A percentile compares a stretch with the other conserved stretches of the same genome.
Evolutionary conservation across 2,329 filamentous ascomycete species (phyloP).

Genomic region (Pseudocercospora vitis): DNA sequence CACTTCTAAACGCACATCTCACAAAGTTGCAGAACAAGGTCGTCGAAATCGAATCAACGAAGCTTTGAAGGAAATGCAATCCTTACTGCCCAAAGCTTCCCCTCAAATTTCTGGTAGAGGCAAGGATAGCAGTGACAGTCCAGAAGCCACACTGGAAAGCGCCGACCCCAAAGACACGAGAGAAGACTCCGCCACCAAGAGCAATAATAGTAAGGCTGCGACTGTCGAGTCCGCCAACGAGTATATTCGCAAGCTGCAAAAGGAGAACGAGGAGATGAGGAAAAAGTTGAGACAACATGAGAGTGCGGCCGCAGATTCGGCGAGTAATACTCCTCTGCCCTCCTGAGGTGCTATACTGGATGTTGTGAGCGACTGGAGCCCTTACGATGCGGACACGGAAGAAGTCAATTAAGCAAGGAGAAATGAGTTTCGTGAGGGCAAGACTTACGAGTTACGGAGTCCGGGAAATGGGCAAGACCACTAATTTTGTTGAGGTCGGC

Average conservation of each 20-base stretch:
- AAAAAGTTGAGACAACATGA: slow-evolving; percentile 23
- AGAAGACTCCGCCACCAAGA: slow-evolving; percentile 44
- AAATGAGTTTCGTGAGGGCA: no score
- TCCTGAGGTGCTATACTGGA: neutral
- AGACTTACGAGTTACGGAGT: no score
- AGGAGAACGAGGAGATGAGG: slow-evolving; percentile 52
- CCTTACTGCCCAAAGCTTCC: slow-evolving; percentile 65
- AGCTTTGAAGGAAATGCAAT: slow-evolving; percentile 86
- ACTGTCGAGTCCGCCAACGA: slow-evolving; percentile 97
- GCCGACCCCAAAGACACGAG: slow-evolving; percentile 38
- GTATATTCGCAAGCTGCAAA: slow-evolving; percentile 83
- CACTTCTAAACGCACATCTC: slow-evolving; percentile 93
- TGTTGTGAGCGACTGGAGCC: no score
- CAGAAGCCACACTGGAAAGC: slow-evolving; percentile 51
- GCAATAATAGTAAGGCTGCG: slow-evolving; percentile 82
- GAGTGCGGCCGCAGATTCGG: slow-evolving; percentile 5
- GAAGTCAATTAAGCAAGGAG: no score
- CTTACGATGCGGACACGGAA: no score
- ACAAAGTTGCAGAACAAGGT: slow-evolving; percentile 97
- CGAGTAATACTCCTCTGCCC: neutral
- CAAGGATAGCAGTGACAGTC: slow-evolving; percentile 42
- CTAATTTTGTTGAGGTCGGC: neutral
- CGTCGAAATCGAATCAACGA: slow-evolving; percentile 93
- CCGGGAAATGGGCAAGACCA: no score
- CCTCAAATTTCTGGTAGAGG: slow-evolving; percentile 30